phyloP scores from a whole-genome alignment of 331 rosid species.

The Rosa hybrid region DNA sequence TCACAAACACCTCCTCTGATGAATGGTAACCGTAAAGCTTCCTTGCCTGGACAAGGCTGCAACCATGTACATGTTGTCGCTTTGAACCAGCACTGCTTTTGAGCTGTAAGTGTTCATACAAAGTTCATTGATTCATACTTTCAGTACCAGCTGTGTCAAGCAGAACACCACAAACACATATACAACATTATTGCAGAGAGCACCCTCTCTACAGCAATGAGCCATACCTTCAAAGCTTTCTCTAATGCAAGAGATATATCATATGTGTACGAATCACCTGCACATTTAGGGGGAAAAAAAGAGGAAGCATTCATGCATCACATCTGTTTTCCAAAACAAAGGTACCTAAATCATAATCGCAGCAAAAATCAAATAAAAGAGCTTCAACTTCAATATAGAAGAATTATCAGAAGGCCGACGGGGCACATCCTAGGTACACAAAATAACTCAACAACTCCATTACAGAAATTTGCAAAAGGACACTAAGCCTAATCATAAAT shows the following conservation, averaged over 20 bases:
- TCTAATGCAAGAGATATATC: slow-evolving; percentile 66
- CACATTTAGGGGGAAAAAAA: slow-evolving; percentile 13
- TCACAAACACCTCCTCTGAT: slow-evolving; percentile 78
- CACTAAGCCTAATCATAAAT: neutral
- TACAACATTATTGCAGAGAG: slow-evolving; percentile 19
- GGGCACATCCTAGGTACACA: neutral
- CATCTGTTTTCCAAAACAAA: neutral
- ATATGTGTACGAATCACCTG: slow-evolving; percentile 63
- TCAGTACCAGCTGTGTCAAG: slow-evolving; percentile 15
- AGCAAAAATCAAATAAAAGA: neutral
- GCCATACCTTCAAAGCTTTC: slow-evolving; percentile 83
- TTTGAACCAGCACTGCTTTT: slow-evolving; percentile 66
- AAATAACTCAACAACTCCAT: neutral
- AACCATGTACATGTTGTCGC: slow-evolving; percentile 80
- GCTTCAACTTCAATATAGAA: neutral
- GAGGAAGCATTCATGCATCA: slow-evolving; percentile 7
- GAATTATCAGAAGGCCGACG: neutral
- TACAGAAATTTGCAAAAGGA: neutral
- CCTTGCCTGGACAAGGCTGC: slow-evolving; percentile 83
- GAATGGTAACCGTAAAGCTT: slow-evolving; percentile 88
- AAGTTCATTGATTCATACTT: slow-evolving; percentile 9
- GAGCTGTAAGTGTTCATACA: slow-evolving; percentile 50
- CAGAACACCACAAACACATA: slow-evolving; percentile 13
- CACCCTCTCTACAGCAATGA: slow-evolving; percentile 27
- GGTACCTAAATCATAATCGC: neutral